Evolutionary conservation across 1,284 basidiomycete species (phyloP).

Genomic region (Boletus sp.): DNA sequence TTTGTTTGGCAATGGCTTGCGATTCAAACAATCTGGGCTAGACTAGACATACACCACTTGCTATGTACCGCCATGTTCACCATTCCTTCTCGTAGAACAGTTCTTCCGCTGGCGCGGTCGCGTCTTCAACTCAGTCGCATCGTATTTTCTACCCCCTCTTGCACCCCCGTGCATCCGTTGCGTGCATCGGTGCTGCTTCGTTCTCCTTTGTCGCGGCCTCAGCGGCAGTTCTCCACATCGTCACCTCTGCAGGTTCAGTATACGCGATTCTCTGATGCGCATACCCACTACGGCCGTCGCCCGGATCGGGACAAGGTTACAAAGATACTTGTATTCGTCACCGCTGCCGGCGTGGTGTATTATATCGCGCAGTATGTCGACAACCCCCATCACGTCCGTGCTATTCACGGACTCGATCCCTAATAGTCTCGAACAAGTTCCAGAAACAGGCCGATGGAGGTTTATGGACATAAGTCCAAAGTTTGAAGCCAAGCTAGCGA

Average conservation of each 20-base stretch:
- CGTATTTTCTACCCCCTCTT: background rate
- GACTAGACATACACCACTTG: too few species aligned
- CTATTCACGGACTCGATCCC: background rate
- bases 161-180: background rate
- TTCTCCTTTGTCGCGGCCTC: slow-evolving; percentile 1
- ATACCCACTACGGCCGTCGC: slow-evolving; percentile 9
- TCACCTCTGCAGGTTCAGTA: slow-evolving; percentile 23
- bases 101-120: slow-evolving; percentile 3
- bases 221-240: slow-evolving; percentile 24
- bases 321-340: slow-evolving; percentile 23
- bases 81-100: slow-evolving; percentile 1
- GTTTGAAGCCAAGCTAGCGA: slow-evolving; percentile 55
- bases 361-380: slow-evolving; percentile 30
- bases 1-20: slow-evolving; percentile 20
- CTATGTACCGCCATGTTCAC: slow-evolving; percentile 9
- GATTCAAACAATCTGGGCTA: slow-evolving; percentile 23
- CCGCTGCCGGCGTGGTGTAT: slow-evolving; percentile 25
- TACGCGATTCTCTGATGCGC: slow-evolving; percentile 24
- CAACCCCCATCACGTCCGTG: background rate
- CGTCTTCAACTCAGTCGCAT: background rate
- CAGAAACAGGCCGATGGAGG: slow-evolving; percentile 78
- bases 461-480: slow-evolving; percentile 75
- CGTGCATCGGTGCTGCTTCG: slow-evolving; percentile 1
- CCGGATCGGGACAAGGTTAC: slow-evolving; percentile 8
- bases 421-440: slow-evolving; percentile 71